phyloP scores from a whole-genome alignment of 2,329 filamentous ascomycete species.

The Colletotrichum coccodes region DNA sequence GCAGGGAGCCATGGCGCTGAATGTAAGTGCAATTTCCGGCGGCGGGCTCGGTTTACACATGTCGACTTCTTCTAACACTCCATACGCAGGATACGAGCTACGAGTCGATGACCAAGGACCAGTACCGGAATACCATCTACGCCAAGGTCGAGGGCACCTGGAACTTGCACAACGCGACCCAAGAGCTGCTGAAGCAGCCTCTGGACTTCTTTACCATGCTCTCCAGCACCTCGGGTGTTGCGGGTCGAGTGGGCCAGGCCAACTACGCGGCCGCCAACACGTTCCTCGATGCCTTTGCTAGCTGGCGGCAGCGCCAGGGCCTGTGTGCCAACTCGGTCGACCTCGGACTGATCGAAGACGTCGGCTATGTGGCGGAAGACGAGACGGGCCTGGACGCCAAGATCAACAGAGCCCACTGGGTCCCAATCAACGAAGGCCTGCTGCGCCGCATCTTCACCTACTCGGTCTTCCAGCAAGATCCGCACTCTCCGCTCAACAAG shows the following conservation, averaged over 20 bases:
- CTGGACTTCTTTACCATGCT: slow-evolving; percentile 49
- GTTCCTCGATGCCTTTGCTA: slow-evolving; percentile 44
- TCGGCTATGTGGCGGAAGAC: not conserved
- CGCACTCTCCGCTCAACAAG: no score
- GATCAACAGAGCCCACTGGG: not conserved
- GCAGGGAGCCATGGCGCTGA: no score
- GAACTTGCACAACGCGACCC: slow-evolving; percentile 47
- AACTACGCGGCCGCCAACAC: slow-evolving; percentile 47
- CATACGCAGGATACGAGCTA: no score
- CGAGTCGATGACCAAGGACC: no score
- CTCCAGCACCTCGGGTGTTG: slow-evolving; percentile 41
- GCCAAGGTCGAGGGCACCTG: not conserved
- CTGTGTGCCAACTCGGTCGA: not conserved
- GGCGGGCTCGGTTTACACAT: no score
- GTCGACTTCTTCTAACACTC: no score
- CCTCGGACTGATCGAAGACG: slow-evolving; percentile 8
- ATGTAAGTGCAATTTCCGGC: no score
- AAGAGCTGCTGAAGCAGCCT: slow-evolving; percentile 30
- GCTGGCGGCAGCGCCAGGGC: slow-evolving; percentile 29
- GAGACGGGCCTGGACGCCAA: not conserved
- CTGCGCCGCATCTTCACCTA: no score
- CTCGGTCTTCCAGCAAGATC: no score
- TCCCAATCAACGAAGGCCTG: not conserved
- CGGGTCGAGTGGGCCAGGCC: slow-evolving; percentile 43
- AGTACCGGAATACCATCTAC: not conserved